Percentiles rank a stretch among this genome's conserved stretches.
Evolutionary conservation across 179 eudicot genomes (phyloP).

Genomic region (Spergularia azorica): DNA sequence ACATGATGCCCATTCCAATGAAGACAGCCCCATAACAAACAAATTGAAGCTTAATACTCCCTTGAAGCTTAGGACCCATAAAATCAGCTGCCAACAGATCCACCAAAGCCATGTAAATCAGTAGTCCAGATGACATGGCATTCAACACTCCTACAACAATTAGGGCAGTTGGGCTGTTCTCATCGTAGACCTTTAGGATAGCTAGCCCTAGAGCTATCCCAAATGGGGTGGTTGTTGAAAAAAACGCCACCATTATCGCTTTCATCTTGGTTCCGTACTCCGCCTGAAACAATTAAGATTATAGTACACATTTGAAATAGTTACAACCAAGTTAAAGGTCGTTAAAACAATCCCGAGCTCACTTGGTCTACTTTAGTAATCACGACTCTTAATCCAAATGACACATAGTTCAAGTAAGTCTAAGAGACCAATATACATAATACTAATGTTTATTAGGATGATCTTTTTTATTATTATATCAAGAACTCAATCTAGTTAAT

Average conservation of each 20-base stretch:
- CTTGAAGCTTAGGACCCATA: constrained; percentile 44
- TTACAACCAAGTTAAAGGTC: too few species aligned
- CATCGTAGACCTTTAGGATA: constrained; percentile 36
- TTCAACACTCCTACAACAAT: constrained; percentile 45
- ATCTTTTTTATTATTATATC: too few species aligned
- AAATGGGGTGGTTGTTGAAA: constrained; percentile 43
- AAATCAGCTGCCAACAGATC: constrained; percentile 47
- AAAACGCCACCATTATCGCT: constrained; percentile 38
- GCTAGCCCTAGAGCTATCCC: constrained; percentile 46
- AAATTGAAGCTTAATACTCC: constrained; percentile 43
- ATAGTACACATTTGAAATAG: too few species aligned
- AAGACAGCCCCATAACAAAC: constrained; percentile 39
- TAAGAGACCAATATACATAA: too few species aligned
- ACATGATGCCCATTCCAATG: constrained; percentile 45
- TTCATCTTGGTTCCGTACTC: constrained; percentile 40
- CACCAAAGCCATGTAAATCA: constrained; percentile 52
- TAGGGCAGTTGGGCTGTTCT: constrained; percentile 43
- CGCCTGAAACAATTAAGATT: constrained; percentile 28
- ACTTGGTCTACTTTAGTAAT: too few species aligned
- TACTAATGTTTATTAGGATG: too few species aligned
- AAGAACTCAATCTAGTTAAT: too few species aligned
- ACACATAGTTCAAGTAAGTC: too few species aligned
- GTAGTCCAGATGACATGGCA: constrained; percentile 42
- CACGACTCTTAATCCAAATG: too few species aligned
- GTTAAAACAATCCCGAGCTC: too few species aligned